These are phyloP conservation scores for Sinapis alba DNA, from an alignment of 441 rosid species.

Conservation along the genomic window DNA sequence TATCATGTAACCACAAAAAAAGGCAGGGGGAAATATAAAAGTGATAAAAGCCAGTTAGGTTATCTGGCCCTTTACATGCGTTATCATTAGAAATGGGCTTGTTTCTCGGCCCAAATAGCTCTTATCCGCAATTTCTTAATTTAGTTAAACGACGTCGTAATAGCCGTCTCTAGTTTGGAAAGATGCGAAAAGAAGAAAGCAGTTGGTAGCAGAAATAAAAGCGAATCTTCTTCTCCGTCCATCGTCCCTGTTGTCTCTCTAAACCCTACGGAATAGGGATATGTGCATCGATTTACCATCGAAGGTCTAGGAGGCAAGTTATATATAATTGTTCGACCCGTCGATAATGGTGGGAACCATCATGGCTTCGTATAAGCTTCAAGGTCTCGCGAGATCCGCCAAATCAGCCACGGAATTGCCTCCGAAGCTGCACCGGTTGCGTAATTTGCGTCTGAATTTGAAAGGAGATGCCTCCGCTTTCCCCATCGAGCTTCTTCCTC, in stretches of 20 bases:
- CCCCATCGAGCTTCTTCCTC: conserved; percentile 75
- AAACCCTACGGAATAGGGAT: conserved; percentile 36
- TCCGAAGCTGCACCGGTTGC: conserved; percentile 72
- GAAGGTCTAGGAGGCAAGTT: conserved; percentile 11
- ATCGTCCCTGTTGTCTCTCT: background rate
- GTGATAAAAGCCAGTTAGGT: background rate
- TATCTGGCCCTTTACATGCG: background rate
- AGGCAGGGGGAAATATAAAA: background rate
- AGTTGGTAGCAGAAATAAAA: conserved; percentile 14
- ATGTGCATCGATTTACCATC: conserved; percentile 11
- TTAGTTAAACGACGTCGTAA: no score
- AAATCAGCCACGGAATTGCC: conserved; percentile 60
- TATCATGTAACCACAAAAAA: background rate
- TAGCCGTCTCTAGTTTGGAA: background rate
- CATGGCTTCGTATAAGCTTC: conserved; percentile 54
- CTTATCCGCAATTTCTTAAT: no score
- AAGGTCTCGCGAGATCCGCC: conserved; percentile 56
- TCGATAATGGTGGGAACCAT: conserved; percentile 52
- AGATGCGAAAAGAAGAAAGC: conserved; percentile 5
- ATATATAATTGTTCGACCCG: background rate
- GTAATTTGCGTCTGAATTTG: conserved; percentile 59
- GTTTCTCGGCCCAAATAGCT: no score
- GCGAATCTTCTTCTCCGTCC: conserved; percentile 22
- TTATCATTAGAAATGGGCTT: no score
- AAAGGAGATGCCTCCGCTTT: conserved; percentile 43